These are phyloP conservation scores for Macrocybe sp. DNA, from an alignment of 1,284 basidiomycete species.

Conservation along the genomic window DNA sequence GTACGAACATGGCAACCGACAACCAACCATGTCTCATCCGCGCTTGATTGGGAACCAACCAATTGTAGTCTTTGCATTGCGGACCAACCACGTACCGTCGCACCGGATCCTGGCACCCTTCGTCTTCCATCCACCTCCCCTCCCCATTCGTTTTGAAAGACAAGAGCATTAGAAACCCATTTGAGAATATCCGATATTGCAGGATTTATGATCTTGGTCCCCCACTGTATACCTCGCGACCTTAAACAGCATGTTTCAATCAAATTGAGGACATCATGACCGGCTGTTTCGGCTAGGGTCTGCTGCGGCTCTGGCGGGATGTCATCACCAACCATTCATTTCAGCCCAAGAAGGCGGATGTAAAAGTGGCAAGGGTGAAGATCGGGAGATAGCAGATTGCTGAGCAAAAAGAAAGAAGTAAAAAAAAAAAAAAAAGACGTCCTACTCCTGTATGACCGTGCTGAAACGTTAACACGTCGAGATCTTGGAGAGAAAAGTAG, in stretches of 20 bases:
- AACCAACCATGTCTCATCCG: not conserved
- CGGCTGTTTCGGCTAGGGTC: too few species aligned
- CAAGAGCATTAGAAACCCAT: too few species aligned
- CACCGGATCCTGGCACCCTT: slow-evolving; percentile 8
- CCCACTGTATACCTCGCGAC: too few species aligned
- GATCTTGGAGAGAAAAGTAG: not conserved
- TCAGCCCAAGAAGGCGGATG: slow-evolving; percentile 2
- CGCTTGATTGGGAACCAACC: not conserved
- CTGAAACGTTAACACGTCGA: not conserved
- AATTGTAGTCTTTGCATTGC: not conserved
- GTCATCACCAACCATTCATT: too few species aligned
- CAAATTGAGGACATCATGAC: too few species aligned
- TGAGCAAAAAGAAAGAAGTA: slow-evolving; percentile 1
- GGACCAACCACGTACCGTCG: slow-evolving; percentile 2
- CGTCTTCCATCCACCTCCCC: too few species aligned
- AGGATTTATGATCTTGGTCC: too few species aligned
- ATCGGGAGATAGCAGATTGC: slow-evolving; percentile 11
- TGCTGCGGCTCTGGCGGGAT: not conserved
- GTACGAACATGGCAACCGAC: too few species aligned
- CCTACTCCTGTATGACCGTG: slow-evolving; percentile 1
- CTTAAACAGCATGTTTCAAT: too few species aligned
- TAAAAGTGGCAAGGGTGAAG: slow-evolving; percentile 9
- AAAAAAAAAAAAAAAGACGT: too few species aligned
- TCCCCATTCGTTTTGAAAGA: too few species aligned
- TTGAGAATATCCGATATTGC: too few species aligned